phyloP scores from a whole-genome alignment of 75 land plant genomes.

The Isoetes taiwanensis region DNA sequence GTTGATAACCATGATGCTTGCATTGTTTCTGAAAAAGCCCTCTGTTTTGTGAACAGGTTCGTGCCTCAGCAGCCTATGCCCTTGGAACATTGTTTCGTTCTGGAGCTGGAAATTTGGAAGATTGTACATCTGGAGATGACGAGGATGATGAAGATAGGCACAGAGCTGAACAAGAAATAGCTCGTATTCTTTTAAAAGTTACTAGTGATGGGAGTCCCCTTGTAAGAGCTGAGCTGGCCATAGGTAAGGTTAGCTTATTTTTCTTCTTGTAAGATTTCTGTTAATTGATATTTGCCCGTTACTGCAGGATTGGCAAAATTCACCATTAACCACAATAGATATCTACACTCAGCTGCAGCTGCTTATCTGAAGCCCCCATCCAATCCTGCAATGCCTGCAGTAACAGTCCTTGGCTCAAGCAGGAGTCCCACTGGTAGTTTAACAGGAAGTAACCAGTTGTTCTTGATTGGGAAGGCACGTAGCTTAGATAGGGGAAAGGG shows the following conservation, averaged over 20 bases:
- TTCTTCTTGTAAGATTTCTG: background rate
- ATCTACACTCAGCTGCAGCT: slow-evolving; percentile 72
- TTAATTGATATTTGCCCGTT: background rate
- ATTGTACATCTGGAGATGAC: slow-evolving; percentile 22
- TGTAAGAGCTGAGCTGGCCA: slow-evolving; percentile 85
- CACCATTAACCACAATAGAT: slow-evolving; percentile 69
- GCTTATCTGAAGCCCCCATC: slow-evolving; percentile 72
- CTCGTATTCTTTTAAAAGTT: slow-evolving; percentile 42
- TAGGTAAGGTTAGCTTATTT: slow-evolving; percentile 35
- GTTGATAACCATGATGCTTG: background rate
- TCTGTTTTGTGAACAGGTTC: slow-evolving; percentile 38
- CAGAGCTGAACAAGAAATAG: slow-evolving; percentile 47
- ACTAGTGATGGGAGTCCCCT: slow-evolving; percentile 76
- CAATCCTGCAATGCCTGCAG: slow-evolving; percentile 32
- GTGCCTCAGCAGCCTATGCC: slow-evolving; percentile 80
- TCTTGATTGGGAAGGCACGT: slow-evolving; percentile 15
- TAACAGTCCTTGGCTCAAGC: background rate
- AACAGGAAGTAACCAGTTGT: slow-evolving; percentile 26
- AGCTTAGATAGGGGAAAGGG: no score
- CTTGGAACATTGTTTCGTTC: slow-evolving; percentile 55
- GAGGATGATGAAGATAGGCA: slow-evolving; percentile 67
- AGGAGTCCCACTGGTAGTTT: slow-evolving; percentile 28
- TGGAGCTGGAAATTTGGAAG: slow-evolving; percentile 22
- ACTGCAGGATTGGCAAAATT: slow-evolving; percentile 76
- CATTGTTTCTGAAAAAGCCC: no score